A percentile compares a stretch with the other conserved stretches of the same genome.
Conservation (phyloP, 768 basidiomycete species). For the Crucibulum laeve region DNA sequence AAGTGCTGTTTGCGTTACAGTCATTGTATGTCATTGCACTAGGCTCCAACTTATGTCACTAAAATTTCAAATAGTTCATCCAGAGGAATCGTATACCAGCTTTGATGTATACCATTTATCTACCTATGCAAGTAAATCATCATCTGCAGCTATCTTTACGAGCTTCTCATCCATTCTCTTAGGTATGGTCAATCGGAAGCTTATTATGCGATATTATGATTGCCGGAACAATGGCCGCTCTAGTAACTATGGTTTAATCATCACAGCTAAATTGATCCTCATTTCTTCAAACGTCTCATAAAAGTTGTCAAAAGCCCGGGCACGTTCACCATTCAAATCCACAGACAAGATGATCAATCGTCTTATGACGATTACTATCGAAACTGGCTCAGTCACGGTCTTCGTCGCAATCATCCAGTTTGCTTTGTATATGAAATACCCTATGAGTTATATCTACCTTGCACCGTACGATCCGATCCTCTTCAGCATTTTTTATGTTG, state of each 20-base stretch:
- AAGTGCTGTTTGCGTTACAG: neutral
- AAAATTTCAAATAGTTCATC: neutral
- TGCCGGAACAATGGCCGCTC: constrained; percentile 7
- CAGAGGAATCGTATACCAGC: neutral
- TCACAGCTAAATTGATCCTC: neutral
- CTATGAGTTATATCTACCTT: neutral
- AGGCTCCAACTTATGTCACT: neutral
- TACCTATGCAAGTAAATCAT: neutral
- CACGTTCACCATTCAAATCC: constrained; percentile 7
- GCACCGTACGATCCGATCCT: neutral
- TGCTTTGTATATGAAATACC: constrained; percentile 3
- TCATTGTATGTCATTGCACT: neutral
- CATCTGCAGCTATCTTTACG: neutral
- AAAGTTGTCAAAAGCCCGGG: constrained; percentile 5
- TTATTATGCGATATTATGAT: constrained; percentile 9
- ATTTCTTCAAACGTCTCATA: neutral
- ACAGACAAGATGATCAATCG: constrained; percentile 9
- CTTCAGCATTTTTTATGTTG: neutral
- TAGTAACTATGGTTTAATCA: constrained; percentile 2
- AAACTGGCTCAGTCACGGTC: constrained; percentile 11
- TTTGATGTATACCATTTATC: constrained; percentile 3
- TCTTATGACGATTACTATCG: constrained; percentile 9
- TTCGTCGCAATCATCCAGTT: constrained; percentile 5
- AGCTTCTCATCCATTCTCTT: neutral
- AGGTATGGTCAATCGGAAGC: constrained; percentile 9